A percentile compares a stretch with the other conserved stretches of the same genome.
These are phyloP conservation scores for Thielaviopsis ethacetica DNA, from an alignment of 2,329 filamentous ascomycete species.

Conservation along the genomic window DNA sequence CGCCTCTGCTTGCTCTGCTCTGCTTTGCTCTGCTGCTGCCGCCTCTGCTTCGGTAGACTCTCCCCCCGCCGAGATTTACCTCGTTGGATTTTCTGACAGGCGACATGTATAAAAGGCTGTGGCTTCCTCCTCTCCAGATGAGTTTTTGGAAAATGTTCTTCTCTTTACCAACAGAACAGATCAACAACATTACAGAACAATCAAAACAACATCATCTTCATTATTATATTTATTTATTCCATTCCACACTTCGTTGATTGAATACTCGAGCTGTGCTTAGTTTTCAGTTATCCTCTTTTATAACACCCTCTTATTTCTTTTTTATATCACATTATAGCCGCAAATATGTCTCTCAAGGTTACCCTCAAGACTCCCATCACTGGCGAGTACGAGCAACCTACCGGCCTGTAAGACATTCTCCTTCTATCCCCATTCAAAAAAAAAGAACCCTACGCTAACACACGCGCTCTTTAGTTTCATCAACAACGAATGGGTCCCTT, in stretches of 20 bases:
- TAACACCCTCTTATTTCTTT: background rate
- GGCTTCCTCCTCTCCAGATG: background rate
- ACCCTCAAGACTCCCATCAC: constrained; percentile 53
- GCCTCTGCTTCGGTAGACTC: background rate
- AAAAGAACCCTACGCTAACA: constrained; percentile 3
- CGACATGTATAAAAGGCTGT: background rate
- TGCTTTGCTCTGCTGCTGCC: background rate
- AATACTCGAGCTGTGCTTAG: background rate
- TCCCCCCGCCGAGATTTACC: too few species aligned
- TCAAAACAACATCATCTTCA: background rate
- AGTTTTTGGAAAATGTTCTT: background rate
- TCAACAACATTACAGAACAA: background rate
- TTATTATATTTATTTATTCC: background rate
- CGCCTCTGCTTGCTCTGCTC: background rate
- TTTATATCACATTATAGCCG: too few species aligned
- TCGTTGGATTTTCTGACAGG: background rate
- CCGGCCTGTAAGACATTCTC: constrained; percentile 36
- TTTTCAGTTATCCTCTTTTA: background rate
- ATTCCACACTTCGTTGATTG: background rate
- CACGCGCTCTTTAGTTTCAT: constrained; percentile 46
- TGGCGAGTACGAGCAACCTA: constrained; percentile 42
- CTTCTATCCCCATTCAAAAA: background rate
- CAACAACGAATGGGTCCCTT: constrained; percentile 69
- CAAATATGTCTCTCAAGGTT: constrained; percentile 31
- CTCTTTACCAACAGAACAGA: background rate